These are phyloP conservation scores for Cystobasidiopsis lactophilus DNA, from an alignment of 768 basidiomycete genomes.

Conservation along the genomic window DNA sequence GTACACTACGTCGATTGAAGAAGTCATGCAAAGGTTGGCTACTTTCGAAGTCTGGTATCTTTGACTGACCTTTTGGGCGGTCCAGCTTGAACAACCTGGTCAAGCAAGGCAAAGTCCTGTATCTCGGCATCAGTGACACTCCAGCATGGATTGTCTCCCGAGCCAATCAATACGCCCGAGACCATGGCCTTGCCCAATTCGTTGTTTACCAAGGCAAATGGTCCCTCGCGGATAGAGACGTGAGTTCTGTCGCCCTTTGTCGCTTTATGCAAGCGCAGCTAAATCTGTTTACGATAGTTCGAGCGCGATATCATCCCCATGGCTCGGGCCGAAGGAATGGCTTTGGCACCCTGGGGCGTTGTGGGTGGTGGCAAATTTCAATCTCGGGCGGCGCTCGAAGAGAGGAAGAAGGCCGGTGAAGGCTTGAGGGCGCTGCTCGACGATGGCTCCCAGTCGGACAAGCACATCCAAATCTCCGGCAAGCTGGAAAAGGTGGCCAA, in stretches of 20 bases:
- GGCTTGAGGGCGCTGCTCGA: not conserved
- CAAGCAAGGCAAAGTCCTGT: constrained; percentile 33
- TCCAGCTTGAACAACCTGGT: constrained; percentile 36
- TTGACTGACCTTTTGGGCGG: no score
- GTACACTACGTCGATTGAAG: constrained; percentile 33
- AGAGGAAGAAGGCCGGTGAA: constrained; percentile 10
- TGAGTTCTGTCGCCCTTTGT: not conserved
- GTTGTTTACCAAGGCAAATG: constrained; percentile 33
- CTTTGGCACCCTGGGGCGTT: constrained; percentile 3
- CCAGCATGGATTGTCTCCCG: constrained; percentile 34
- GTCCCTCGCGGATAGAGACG: constrained; percentile 7
- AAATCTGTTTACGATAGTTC: no score
- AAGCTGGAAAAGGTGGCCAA: constrained; percentile 4
- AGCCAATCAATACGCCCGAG: constrained; percentile 34
- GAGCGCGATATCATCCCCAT: constrained; percentile 34
- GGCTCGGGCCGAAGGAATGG: constrained; percentile 4
- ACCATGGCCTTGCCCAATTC: constrained; percentile 34
- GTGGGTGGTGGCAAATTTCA: constrained; percentile 7
- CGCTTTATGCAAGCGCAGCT: no score
- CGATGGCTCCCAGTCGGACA: constrained; percentile 2
- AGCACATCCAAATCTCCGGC: not conserved
- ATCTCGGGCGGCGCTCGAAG: constrained; percentile 4
- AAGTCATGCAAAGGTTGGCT: constrained; percentile 39
- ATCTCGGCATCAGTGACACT: constrained; percentile 33
- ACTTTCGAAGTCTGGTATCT: no score